Percentiles rank a stretch among this genome's conserved stretches.
phyloP scores from a whole-genome alignment of 345 rosid species.

The Corchorus olitorius region DNA sequence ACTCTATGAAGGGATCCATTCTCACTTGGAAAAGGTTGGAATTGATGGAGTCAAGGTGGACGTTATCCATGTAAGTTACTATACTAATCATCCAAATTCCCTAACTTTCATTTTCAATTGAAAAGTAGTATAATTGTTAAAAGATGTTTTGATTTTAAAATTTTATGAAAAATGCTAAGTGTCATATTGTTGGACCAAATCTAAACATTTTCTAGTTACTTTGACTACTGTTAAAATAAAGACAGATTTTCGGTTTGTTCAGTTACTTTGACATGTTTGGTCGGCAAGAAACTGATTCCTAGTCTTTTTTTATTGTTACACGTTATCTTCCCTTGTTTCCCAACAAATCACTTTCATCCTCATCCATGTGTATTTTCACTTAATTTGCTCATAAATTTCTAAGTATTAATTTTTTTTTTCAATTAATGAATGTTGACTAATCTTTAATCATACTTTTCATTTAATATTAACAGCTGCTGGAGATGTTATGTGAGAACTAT shows the following conservation, averaged over 20 bases:
- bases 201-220: conserved; percentile 8
- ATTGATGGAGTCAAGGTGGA: conserved; percentile 98
- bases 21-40: conserved; percentile 66
- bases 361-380: no score
- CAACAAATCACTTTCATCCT: not conserved
- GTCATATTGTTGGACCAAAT: conserved; percentile 9
- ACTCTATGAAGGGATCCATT: conserved; percentile 84
- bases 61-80: conserved; percentile 83
- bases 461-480: conserved; percentile 53
- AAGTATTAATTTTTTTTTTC: not conserved
- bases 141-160: not conserved
- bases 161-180: not conserved
- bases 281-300: conserved; percentile 35
- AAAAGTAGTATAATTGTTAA: no score
- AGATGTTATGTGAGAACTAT: conserved; percentile 80
- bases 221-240: conserved; percentile 16
- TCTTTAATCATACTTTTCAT: not conserved
- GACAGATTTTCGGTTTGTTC: conserved; percentile 1
- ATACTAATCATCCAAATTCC: not conserved
- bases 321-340: not conserved
- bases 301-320: not conserved
- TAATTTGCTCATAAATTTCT: not conserved
- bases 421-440: not conserved
- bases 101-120: not conserved
- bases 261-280: conserved; percentile 21